phyloP scores from a whole-genome alignment of 106 monocot species.

The Iris macrosiphon region DNA sequence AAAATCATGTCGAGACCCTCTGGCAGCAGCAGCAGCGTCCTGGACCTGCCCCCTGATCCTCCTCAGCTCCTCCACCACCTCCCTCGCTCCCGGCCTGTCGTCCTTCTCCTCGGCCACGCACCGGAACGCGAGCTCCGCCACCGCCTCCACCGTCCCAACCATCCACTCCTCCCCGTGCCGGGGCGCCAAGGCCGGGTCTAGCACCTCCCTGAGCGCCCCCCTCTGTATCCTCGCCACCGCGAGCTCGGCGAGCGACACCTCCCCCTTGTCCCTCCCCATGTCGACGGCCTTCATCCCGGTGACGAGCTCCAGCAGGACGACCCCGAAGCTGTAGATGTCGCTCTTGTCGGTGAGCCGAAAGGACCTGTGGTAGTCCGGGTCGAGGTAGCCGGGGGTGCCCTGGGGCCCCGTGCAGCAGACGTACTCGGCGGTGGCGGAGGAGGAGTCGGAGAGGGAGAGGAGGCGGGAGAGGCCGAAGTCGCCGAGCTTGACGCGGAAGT shows the following conservation, averaged over 20 bases:
- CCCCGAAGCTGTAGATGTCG: conserved; percentile 90
- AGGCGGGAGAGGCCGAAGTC: conserved; percentile 69
- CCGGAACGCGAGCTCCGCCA: conserved; percentile 74
- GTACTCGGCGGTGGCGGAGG: conserved; percentile 16
- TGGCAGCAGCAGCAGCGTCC: no score
- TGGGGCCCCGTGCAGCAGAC: conserved; percentile 75
- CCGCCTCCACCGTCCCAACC: conserved; percentile 39
- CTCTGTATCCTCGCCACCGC: conserved; percentile 63
- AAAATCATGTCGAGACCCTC: no score
- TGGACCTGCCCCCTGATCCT: conserved; percentile 31
- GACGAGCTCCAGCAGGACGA: conserved; percentile 72
- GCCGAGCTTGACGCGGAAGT: conserved; percentile 64
- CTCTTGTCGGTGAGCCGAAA: conserved; percentile 84
- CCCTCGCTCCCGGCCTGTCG: conserved; percentile 67
- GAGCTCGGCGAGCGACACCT: conserved; percentile 56
- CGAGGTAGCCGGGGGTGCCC: conserved; percentile 85
- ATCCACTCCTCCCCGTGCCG: conserved; percentile 6
- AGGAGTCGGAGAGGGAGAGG: conserved; percentile 20
- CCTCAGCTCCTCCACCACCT: conserved; percentile 54
- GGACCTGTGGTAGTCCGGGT: conserved; percentile 72
- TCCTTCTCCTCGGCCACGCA: conserved; percentile 78
- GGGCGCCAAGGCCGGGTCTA: conserved; percentile 39
- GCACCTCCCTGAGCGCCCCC: conserved; percentile 46
- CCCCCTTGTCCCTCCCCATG: conserved; percentile 48
- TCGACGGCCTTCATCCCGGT: conserved; percentile 82